These are phyloP conservation scores for Vitis rotundifolia DNA, from an alignment of 164 flowering plant species.

Conservation along the genomic window DNA sequence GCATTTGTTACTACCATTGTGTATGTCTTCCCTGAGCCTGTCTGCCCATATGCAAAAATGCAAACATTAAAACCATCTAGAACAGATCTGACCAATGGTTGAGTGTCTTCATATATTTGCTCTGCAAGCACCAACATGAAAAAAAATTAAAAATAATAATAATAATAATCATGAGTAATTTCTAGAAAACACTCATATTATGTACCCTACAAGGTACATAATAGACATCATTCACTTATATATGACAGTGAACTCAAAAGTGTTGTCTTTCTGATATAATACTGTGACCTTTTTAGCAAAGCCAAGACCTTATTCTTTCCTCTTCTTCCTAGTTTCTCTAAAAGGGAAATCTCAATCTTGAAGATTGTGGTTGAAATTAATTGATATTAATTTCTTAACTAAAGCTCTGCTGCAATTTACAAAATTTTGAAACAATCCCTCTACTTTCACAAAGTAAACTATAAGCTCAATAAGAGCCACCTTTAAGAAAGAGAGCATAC, in stretches of 20 bases:
- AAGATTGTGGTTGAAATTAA: too few species aligned
- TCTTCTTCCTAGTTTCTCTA: too few species aligned
- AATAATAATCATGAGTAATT: background rate
- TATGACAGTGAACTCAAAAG: background rate
- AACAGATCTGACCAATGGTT: constrained; percentile 79
- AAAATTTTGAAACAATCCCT: background rate
- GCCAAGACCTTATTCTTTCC: too few species aligned
- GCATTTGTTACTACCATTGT: constrained; percentile 70
- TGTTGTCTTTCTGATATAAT: background rate
- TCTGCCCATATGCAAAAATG: constrained; percentile 96
- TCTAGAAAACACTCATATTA: background rate
- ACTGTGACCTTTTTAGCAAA: too few species aligned
- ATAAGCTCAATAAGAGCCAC: background rate
- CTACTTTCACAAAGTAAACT: background rate
- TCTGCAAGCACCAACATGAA: constrained; percentile 45
- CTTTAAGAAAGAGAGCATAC: constrained; percentile 33
- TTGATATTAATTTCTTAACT: background rate
- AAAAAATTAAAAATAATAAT: background rate
- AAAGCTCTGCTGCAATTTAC: background rate
- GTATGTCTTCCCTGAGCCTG: constrained; percentile 96
- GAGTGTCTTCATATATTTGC: constrained; percentile 78
- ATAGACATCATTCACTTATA: background rate
- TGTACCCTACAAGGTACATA: background rate
- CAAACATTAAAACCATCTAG: constrained; percentile 92
- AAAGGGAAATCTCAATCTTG: too few species aligned